Evolutionary conservation across 306 rosid species (phyloP).

Genomic region (Cajanus cajan): DNA sequence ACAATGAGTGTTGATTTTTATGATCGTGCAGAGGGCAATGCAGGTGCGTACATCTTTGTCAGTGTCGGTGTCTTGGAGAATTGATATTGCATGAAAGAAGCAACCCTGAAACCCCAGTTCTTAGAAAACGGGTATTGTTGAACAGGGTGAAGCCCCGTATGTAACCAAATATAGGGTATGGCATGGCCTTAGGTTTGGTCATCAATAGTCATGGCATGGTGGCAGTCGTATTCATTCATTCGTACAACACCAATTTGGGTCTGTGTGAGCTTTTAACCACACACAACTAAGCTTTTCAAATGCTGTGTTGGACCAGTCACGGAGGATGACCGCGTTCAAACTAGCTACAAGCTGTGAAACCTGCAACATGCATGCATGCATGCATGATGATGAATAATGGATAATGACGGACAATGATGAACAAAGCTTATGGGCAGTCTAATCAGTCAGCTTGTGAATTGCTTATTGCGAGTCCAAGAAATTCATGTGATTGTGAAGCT

Average conservation of each 20-base stretch:
- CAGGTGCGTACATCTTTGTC: conserved; percentile 29
- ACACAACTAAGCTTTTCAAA: conserved; percentile 1
- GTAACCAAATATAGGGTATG: conserved; percentile 26
- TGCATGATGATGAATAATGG: not conserved
- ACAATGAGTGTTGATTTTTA: conserved; percentile 20
- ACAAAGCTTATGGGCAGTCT: not conserved
- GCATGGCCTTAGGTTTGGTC: not conserved
- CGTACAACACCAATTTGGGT: conserved; percentile 41
- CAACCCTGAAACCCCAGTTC: conserved; percentile 43
- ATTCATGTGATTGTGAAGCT: conserved; percentile 33
- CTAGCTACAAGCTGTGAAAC: not conserved
- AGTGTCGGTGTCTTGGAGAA: conserved; percentile 13
- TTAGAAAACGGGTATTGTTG: conserved; percentile 30
- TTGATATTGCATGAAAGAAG: conserved; percentile 30
- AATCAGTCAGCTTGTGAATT: conserved; percentile 21
- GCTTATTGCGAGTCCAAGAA: conserved; percentile 12
- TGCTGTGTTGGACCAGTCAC: conserved; percentile 34
- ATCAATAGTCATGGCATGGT: conserved; percentile 17
- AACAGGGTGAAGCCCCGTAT: conserved; percentile 16
- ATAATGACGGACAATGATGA: conserved; percentile 7
- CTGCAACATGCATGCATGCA: conserved; percentile 21
- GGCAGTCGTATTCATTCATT: conserved; percentile 29
- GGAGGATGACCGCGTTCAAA: not conserved
- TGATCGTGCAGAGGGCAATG: conserved; percentile 24
- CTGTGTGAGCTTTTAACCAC: conserved; percentile 17